A percentile compares a stretch with the other conserved stretches of the same genome.
Conservation (phyloP, 1,284 basidiomycete genomes). For the Vanrija sp. region DNA sequence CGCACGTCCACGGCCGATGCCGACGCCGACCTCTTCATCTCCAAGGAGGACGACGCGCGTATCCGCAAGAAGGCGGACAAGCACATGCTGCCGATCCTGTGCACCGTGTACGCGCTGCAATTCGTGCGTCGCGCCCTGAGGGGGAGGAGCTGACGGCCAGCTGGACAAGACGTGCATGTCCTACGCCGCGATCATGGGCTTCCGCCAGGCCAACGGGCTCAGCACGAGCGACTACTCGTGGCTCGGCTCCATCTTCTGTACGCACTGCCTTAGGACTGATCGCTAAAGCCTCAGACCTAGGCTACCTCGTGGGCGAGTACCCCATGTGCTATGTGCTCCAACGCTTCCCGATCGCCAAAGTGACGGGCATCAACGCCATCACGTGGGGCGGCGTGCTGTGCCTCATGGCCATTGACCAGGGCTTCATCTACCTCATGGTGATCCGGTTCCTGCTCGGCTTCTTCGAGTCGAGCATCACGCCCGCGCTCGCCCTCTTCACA, state of each 20-base stretch:
- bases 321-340: slow-evolving; percentile 21
- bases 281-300: slow-evolving; percentile 10
- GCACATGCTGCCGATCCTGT: not conserved
- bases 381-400: slow-evolving; percentile 17
- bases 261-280: not conserved
- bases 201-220: slow-evolving; percentile 8
- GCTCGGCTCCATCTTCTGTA: slow-evolving; percentile 22
- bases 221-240: slow-evolving; percentile 15
- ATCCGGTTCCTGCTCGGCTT: slow-evolving; percentile 19
- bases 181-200: slow-evolving; percentile 8
- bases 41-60: not conserved
- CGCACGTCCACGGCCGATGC: too few relatives aligned
- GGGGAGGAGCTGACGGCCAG: not conserved
- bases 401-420: slow-evolving; percentile 16
- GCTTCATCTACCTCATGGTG: slow-evolving; percentile 16
- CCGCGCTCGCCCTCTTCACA: slow-evolving; percentile 20
- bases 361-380: slow-evolving; percentile 5
- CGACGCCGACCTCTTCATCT: too few relatives aligned
- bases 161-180: slow-evolving; percentile 11
- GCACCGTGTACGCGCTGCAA: not conserved
- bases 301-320: slow-evolving; percentile 22
- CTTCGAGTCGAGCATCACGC: slow-evolving; percentile 12
- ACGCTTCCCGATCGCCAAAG: slow-evolving; percentile 12
- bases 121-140: slow-evolving; percentile 1
- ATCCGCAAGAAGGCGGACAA: slow-evolving; percentile 4